Evolutionary conservation across 768 basidiomycete genomes (phyloP).

Genomic region (Tricholoma matsutake): DNA sequence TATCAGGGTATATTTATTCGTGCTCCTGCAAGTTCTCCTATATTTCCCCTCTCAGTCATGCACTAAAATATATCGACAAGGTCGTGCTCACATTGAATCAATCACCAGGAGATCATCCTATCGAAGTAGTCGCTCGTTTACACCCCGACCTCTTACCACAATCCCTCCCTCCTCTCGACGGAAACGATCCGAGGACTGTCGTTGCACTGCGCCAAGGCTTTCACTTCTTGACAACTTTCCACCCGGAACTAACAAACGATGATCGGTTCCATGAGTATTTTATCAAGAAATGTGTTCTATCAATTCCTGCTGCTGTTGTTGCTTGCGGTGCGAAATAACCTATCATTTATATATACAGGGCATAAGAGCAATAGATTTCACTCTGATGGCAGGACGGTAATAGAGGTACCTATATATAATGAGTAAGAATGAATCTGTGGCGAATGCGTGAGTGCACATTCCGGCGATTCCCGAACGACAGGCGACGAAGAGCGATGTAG

Average conservation of each 20-base stretch:
- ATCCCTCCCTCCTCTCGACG: constrained; percentile 39
- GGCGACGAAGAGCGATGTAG: too few relatives aligned
- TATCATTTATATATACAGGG: neutral
- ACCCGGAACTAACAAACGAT: constrained; percentile 90
- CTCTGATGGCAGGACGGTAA: too few relatives aligned
- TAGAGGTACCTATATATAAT: too few relatives aligned
- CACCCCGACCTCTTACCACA: constrained; percentile 28
- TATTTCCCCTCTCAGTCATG: neutral
- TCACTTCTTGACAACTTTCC: constrained; percentile 87
- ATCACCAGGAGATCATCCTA: constrained; percentile 47
- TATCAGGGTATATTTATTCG: constrained; percentile 92
- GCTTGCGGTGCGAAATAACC: neutral
- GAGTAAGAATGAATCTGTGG: too few relatives aligned
- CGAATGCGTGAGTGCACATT: too few relatives aligned
- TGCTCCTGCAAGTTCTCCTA: constrained; percentile 62
- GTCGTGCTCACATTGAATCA: constrained; percentile 57
- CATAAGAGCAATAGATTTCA: too few relatives aligned
- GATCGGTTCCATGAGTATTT: constrained; percentile 91
- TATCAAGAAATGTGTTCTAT: constrained; percentile 66
- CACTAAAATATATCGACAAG: constrained; percentile 31
- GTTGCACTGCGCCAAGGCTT: constrained; percentile 85
- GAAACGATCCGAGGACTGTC: constrained; percentile 58
- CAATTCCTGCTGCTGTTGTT: constrained; percentile 11
- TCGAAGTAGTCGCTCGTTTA: constrained; percentile 59
- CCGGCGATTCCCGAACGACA: too few relatives aligned